Conservation (phyloP, 2,329 filamentous ascomycete species). For the Colletotrichum sp. region DNA sequence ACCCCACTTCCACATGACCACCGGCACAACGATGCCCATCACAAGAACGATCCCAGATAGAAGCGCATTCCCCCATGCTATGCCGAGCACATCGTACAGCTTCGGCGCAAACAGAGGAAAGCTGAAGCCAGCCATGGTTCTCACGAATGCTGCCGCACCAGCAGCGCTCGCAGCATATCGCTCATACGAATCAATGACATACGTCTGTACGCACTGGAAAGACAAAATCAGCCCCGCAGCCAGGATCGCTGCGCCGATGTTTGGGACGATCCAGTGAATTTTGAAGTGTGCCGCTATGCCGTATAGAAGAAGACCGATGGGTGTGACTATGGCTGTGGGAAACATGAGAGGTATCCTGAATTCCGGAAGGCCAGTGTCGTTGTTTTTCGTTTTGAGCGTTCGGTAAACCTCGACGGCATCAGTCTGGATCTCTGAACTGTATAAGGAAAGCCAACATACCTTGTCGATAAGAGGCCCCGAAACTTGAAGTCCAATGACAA, state of each 20-base stretch:
- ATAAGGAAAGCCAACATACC: constrained; percentile 19
- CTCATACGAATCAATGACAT: constrained; percentile 42
- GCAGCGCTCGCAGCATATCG: constrained; percentile 21
- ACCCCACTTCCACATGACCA: constrained; percentile 25
- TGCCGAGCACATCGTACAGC: constrained; percentile 44
- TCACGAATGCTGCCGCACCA: constrained; percentile 51
- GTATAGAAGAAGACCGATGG: constrained; percentile 54
- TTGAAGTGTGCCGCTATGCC: constrained; percentile 47
- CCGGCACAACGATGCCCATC: constrained; percentile 21
- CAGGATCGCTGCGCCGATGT: constrained; percentile 56
- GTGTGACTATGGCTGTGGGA: constrained; percentile 44
- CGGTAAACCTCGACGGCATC: constrained; percentile 28
- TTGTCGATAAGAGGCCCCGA: constrained; percentile 46
- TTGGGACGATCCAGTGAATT: constrained; percentile 58
- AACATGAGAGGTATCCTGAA: constrained; percentile 40
- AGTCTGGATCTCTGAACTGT: background rate
- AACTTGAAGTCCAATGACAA: constrained; percentile 60
- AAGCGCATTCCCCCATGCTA: constrained; percentile 47
- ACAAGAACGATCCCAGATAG: constrained; percentile 31
- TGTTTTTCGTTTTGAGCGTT: constrained; percentile 27
- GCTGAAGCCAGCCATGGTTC: constrained; percentile 59
- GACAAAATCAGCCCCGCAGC: constrained; percentile 58
- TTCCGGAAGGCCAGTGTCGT: constrained; percentile 34
- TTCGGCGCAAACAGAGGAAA: constrained; percentile 63
- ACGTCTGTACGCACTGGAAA: constrained; percentile 64